Percentiles rank a stretch among this genome's conserved stretches.
Evolutionary conservation across 2,329 filamentous ascomycete species (phyloP).

Genomic region (Pestalotiopsis sp.): DNA sequence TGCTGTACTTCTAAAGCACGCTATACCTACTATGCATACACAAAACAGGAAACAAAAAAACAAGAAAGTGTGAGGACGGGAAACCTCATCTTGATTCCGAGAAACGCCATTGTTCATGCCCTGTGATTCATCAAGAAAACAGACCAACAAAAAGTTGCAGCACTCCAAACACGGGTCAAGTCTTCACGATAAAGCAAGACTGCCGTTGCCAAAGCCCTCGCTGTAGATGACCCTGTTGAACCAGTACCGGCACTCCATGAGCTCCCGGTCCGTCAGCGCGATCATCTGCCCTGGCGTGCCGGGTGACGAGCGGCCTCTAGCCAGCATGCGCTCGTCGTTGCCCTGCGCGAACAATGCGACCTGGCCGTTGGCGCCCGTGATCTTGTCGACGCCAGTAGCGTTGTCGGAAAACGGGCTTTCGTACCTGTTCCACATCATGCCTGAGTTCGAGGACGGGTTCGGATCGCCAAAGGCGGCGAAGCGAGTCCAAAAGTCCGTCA

Average conservation of each 20-base stretch:
- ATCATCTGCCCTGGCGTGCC: conserved; percentile 46
- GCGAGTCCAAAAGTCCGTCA: conserved; percentile 44
- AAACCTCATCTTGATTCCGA: neutral
- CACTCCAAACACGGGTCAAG: neutral
- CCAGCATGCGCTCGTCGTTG: conserved; percentile 52
- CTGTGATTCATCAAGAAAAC: neutral
- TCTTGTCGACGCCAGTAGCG: conserved; percentile 5
- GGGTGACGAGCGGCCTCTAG: conserved; percentile 28
- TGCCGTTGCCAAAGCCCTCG: conserved; percentile 40
- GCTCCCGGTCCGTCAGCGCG: conserved; percentile 42
- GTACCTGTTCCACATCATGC: conserved; percentile 43
- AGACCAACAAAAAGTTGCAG: neutral
- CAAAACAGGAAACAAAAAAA: too few relatives aligned
- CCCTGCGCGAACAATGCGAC: conserved; percentile 59
- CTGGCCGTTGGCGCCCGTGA: conserved; percentile 28
- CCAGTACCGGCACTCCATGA: conserved; percentile 59
- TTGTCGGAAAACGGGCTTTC: conserved; percentile 35
- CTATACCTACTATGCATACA: too few relatives aligned
- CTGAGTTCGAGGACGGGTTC: conserved; percentile 21
- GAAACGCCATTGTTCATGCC: neutral
- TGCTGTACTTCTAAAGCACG: too few relatives aligned
- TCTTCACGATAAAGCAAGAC: neutral
- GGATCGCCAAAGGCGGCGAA: conserved; percentile 33
- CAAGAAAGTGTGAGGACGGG: neutral
- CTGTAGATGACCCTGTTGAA: conserved; percentile 53